phyloP scores from a whole-genome alignment of 2,329 filamentous ascomycete genomes.

The Hortaea werneckii region DNA sequence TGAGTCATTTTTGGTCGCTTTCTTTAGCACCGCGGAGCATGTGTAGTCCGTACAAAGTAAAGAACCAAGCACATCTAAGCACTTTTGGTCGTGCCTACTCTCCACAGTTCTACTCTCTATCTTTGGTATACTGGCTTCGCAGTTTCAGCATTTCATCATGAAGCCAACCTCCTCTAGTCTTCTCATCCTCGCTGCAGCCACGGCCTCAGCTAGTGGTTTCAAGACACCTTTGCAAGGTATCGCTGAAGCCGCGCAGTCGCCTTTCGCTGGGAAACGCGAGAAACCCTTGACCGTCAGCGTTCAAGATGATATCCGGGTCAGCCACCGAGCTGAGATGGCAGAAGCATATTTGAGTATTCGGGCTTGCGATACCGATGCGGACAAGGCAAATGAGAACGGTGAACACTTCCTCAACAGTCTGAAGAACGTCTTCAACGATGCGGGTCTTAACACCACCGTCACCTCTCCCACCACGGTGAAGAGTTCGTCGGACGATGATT shows the following conservation, averaged over 20 bases:
- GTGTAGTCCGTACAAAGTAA: too few relatives aligned
- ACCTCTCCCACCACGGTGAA: not conserved
- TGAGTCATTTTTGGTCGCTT: too few relatives aligned
- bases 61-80: too few relatives aligned
- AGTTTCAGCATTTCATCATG: too few relatives aligned
- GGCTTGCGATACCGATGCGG: not conserved
- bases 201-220: not conserved
- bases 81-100: too few relatives aligned
- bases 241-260: not conserved
- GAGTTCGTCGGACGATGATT: not conserved
- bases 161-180: not conserved
- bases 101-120: too few relatives aligned
- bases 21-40: too few relatives aligned
- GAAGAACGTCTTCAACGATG: not conserved
- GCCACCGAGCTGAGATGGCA: not conserved
- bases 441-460: not conserved
- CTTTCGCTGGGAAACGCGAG: not conserved
- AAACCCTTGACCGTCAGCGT: not conserved
- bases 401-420: not conserved
- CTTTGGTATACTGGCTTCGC: too few relatives aligned
- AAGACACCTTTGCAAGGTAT: not conserved
- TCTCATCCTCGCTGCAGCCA: not conserved
- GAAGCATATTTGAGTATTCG: not conserved
- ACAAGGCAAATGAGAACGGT: not conserved
- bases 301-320: not conserved